Conservation (phyloP, 495 filamentous ascomycete species). For the Aspergillus egyptiacus region DNA sequence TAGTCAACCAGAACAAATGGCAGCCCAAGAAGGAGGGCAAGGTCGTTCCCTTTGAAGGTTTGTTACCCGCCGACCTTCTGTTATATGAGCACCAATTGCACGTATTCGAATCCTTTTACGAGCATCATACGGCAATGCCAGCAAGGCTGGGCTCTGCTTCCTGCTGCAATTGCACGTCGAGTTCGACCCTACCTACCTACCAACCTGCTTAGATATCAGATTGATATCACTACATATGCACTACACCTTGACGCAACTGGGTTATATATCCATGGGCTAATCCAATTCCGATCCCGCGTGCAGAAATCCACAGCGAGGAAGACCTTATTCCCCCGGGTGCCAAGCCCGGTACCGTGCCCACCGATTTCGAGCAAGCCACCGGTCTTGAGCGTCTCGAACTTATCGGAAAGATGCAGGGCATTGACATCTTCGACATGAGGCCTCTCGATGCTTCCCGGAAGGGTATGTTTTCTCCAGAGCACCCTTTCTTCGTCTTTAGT, state of each 20-base stretch:
- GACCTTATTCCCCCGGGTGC: conserved; percentile 85
- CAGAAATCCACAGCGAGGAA: conserved; percentile 74
- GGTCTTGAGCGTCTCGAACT: conserved; percentile 98
- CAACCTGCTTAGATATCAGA: neutral
- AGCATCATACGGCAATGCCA: neutral
- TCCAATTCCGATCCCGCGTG: conserved; percentile 13
- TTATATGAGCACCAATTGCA: conserved; percentile 3
- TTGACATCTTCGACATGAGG: conserved; percentile 98
- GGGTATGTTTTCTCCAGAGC: conserved; percentile 48
- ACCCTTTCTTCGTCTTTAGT: neutral
- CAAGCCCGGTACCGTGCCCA: conserved; percentile 74
- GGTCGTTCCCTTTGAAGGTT: conserved; percentile 43
- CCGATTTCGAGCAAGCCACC: conserved; percentile 89
- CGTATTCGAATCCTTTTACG: conserved; percentile 15
- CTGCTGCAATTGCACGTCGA: conserved; percentile 7
- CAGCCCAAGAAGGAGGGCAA: conserved; percentile 36
- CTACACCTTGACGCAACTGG: neutral
- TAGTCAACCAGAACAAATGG: conserved; percentile 36
- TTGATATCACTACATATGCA: neutral
- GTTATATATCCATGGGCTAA: conserved; percentile 8
- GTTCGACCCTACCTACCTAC: neutral
- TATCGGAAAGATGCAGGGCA: conserved; percentile 96
- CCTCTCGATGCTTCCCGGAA: conserved; percentile 85
- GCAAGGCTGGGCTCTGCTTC: too few relatives aligned
- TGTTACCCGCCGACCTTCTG: conserved; percentile 15